Evolutionary conservation across 192 early-diverging fungal species (phyloP).

Genomic region (Physocladia obscura): DNA sequence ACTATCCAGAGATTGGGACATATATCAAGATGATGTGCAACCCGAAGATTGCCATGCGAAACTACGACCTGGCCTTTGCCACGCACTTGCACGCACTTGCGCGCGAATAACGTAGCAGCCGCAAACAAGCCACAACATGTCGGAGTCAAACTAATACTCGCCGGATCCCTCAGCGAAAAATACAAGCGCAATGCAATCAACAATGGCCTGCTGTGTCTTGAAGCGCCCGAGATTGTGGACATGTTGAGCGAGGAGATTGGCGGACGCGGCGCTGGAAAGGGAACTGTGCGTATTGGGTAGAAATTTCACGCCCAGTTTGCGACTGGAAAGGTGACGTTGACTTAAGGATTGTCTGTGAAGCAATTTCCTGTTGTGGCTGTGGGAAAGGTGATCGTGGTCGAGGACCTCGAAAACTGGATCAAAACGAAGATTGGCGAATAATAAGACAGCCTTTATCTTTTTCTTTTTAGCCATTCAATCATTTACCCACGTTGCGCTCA

Average conservation of each 20-base stretch:
- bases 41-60: slow-evolving; percentile 95
- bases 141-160: slow-evolving; percentile 81
- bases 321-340: slow-evolving; percentile 61
- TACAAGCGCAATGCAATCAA: slow-evolving; percentile 99
- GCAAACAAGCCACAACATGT: slow-evolving; percentile 98
- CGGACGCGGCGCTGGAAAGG: background rate
- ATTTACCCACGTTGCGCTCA: too few relatives aligned
- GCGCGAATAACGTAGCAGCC: slow-evolving; percentile 84
- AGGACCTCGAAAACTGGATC: slow-evolving; percentile 95
- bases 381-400: slow-evolving; percentile 87
- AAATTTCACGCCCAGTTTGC: slow-evolving; percentile 69
- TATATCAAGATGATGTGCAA: slow-evolving; percentile 93
- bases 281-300: slow-evolving; percentile 77
- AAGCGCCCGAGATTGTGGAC: slow-evolving; percentile 81
- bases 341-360: slow-evolving; percentile 45
- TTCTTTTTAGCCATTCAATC: too few relatives aligned
- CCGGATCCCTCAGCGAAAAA: slow-evolving; percentile 93
- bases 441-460: too few relatives aligned
- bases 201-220: slow-evolving; percentile 91
- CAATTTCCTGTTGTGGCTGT: slow-evolving; percentile 55
- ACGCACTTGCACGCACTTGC: slow-evolving; percentile 42
- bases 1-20: slow-evolving; percentile 82
- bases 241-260: slow-evolving; percentile 50
- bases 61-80: slow-evolving; percentile 91
- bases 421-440: slow-evolving; percentile 23